Evolutionary conservation across 306 rosid species (phyloP), one percentile per base, ranked within the genome.

Genomic region (Cucumis melo): DNA sequence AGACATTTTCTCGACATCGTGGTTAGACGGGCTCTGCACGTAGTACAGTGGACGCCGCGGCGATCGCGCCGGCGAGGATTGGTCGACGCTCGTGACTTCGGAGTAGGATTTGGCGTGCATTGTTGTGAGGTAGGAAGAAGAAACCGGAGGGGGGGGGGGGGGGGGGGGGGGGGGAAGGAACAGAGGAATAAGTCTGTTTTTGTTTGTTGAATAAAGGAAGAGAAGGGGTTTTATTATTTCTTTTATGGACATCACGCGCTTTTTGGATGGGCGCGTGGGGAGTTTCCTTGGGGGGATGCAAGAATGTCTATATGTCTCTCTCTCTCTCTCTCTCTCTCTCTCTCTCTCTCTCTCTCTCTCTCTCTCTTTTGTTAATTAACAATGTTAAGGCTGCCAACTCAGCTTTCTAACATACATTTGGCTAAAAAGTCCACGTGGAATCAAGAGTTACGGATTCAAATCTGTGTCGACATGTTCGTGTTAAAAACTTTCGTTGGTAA

Each of bases 21-120:
- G 93, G 86, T 90, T 87, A 11, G 98, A 94, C 0, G 98, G 98
- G 57, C 98, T 94, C 77, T 91, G 97, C 0, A 94, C 98, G 85
- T 90, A 94, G 93, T 94, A 94, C 0, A 94, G 79, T 11, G 93
- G 91, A 27, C 98, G 83, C 6, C 93, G 92, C 1, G 96, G 98
- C 0, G 98, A 93, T 1, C 90, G 83, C 3, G 84, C 66, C 74
- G 94, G 96, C 24, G 96, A 82, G 0, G 88, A 91, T 24, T 90
- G 95, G 76, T 90, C 96, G 73, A 87, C 74, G 81, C 89, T 88
- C 24, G 98, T 93, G 58, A 83, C 93, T 56, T 94, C 97, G 1
- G 98, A 94, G 81, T 91, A 97, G 2, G 96, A 87, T 84, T 91
- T 94, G 17, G 83, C 82, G 84, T 94, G 98, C 93, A 87, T 91